Base-by-base conservation (phyloP, 2,329 filamentous ascomycete genomes). In the Bipolaris bicolor region DNA sequence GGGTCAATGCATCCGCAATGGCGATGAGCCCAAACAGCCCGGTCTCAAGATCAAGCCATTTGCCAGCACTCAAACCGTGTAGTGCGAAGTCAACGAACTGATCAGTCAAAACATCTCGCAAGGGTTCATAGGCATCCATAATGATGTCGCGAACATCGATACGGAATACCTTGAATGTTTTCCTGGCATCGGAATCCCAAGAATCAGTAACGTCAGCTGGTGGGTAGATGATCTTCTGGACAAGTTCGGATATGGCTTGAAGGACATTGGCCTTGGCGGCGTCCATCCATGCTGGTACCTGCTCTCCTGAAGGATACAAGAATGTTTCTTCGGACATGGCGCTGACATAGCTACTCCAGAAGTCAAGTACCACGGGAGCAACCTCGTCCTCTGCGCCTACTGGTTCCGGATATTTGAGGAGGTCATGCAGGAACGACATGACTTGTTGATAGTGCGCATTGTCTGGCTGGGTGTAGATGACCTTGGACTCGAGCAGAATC, bases 131-230 rank as follows among this genome's bases (percentile, higher is more conserved):
- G 2, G 88, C 84, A 2, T 89, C 87, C 64, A 92, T 86, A 26
- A 95, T 80, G 49, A 95, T 83, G 71, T 96, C 91, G 49, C 85
- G 83, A n/a, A 93, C 87, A 67, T 96, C 91, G 64, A 90, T 88
- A 29, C 91, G 84, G 46, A 91, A 91, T 55, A 90, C 87, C 49
- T 83, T 81, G 74, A 93, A 93, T 0, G 83, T 86, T 49, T 84
- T 82, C 37, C 85, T 85, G 33, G 90, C 87, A 22, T 86, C 84
- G 4, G 86, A 86, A 60, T 90, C 89, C 91, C 91, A 94, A 0
- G 81, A 79, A 29, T 81, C 80, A 45, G 88, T 85, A 7, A 82
- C 78, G 9, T 84, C 80, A 1, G 79, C 66, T 0, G 86, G 78
- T 3, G 90, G 89, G 60, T 90, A 90, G 41, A 86, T 84, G 46